Conservation (phyloP, 495 filamentous ascomycete genomes). For the Hypoxylon perforatum region DNA sequence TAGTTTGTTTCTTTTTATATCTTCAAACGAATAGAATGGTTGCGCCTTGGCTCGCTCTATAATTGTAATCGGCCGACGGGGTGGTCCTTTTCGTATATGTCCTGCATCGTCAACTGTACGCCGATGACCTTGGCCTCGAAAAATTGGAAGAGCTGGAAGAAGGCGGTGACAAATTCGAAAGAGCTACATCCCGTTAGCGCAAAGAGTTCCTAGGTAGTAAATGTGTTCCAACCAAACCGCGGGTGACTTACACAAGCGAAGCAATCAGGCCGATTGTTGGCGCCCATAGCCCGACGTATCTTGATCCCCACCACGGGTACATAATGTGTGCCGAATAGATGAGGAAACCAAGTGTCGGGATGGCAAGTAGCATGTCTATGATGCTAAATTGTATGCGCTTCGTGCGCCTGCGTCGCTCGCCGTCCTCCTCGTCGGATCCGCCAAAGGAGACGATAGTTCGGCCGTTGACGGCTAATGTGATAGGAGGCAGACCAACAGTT, state of each 20-base stretch:
- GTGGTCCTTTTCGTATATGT: slow-evolving; percentile 45
- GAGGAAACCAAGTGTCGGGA: slow-evolving; percentile 37
- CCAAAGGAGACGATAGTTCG: slow-evolving; percentile 39
- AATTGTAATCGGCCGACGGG: slow-evolving; percentile 36
- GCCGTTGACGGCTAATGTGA: slow-evolving; percentile 36
- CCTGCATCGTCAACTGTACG: slow-evolving; percentile 40
- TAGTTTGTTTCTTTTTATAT: slow-evolving; percentile 11
- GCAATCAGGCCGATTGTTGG: slow-evolving; percentile 44
- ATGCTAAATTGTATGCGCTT: slow-evolving; percentile 42
- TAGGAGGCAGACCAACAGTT: slow-evolving; percentile 38
- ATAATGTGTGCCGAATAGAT: slow-evolving; percentile 45
- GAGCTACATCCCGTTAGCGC: slow-evolving; percentile 22
- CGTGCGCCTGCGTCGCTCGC: slow-evolving; percentile 31
- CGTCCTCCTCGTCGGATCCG: slow-evolving; percentile 39
- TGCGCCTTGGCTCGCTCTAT: slow-evolving; percentile 12
- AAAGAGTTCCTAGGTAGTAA: neutral
- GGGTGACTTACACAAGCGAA: slow-evolving; percentile 37
- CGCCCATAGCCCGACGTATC: slow-evolving; percentile 44
- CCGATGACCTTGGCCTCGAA: slow-evolving; percentile 46
- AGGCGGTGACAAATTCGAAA: slow-evolving; percentile 38
- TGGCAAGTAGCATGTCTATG: slow-evolving; percentile 38
- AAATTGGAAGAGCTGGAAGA: slow-evolving; percentile 43
- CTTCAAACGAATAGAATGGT: slow-evolving; percentile 18
- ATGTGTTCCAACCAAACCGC: neutral
- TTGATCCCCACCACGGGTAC: slow-evolving; percentile 45